phyloP scores from a whole-genome alignment of 2,329 filamentous ascomycete species.

The Juglanconis juglandina region DNA sequence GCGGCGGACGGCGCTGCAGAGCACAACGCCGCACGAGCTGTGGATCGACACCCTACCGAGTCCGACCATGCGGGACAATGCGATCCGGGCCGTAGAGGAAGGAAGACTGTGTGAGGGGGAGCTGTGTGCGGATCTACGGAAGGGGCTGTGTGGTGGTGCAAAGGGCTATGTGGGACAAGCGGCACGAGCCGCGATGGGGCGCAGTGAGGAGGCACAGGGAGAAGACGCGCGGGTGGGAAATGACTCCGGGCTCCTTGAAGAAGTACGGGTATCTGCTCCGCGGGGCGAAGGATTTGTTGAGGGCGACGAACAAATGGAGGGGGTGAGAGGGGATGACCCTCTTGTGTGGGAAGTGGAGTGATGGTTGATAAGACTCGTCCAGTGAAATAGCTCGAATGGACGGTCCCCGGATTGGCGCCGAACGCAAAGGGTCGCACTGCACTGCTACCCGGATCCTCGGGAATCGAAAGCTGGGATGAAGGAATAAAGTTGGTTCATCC shows the following conservation, averaged over 20 bases:
- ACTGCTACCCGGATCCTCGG: no score
- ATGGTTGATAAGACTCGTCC: no score
- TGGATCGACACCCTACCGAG: constrained; percentile 25
- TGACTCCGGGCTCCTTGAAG: constrained; percentile 24
- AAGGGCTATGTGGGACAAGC: neutral
- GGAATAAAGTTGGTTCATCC: no score
- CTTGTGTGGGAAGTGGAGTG: no score
- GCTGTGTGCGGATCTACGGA: constrained; percentile 12
- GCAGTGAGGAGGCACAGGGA: neutral
- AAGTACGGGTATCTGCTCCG: constrained; percentile 26
- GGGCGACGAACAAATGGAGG: constrained; percentile 23
- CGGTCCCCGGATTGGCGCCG: no score
- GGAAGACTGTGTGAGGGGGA: constrained; percentile 18
- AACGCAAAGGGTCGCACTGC: no score
- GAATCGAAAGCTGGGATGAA: no score
- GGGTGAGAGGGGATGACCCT: constrained; percentile 5
- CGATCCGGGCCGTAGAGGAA: constrained; percentile 14
- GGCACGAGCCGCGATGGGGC: neutral
- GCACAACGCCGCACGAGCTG: constrained; percentile 21
- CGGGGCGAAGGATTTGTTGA: constrained; percentile 26
- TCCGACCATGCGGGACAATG: constrained; percentile 23
- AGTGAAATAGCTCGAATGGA: no score
- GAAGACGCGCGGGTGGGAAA: constrained; percentile 24
- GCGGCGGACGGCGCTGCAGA: constrained; percentile 23
- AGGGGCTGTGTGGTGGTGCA: neutral